Conservation (phyloP, 1,284 basidiomycete species). For the Singerocomus inundabilis region DNA sequence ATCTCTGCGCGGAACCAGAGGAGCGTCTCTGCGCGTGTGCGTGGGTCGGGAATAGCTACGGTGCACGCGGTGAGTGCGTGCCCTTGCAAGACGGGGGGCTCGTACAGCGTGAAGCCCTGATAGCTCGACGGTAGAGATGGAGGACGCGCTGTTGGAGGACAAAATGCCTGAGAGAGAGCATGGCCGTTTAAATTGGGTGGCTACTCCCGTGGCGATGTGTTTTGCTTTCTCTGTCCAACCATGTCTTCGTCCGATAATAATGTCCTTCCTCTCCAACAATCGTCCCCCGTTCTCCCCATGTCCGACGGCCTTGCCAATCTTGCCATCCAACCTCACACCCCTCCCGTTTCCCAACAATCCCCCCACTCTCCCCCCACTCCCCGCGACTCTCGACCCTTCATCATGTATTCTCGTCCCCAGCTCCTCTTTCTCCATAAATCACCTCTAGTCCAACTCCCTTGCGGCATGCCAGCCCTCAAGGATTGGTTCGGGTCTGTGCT, state of each 20-base stretch:
- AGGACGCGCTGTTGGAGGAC: constrained; percentile 62
- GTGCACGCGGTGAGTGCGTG: constrained; percentile 6
- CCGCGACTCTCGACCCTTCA: constrained; percentile 40
- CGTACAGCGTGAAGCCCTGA: constrained; percentile 67
- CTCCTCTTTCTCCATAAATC: constrained; percentile 69
- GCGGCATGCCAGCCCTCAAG: constrained; percentile 76
- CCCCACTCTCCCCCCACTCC: constrained; percentile 10
- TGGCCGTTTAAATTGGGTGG: constrained; percentile 30
- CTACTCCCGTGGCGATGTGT: constrained; percentile 9
- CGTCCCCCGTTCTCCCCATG: constrained; percentile 22
- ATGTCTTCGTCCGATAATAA: constrained; percentile 32
- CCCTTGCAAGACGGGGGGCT: constrained; percentile 3
- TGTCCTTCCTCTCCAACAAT: constrained; percentile 8
- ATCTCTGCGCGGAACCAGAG: constrained; percentile 72
- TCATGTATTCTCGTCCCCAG: constrained; percentile 63
- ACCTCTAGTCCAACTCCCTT: constrained; percentile 71
- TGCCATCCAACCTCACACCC: constrained; percentile 13
- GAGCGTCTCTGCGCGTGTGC: constrained; percentile 61
- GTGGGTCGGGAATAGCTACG: constrained; percentile 60
- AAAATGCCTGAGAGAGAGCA: constrained; percentile 67
- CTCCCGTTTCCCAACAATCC: constrained; percentile 10
- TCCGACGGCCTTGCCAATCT: constrained; percentile 26
- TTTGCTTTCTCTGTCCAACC: constrained; percentile 19
- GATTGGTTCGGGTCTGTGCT: constrained; percentile 82
- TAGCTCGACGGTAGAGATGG: constrained; percentile 59